Base-by-base conservation (phyloP, 1,284 basidiomycete species). In the Trichosporon inkin region DNA sequence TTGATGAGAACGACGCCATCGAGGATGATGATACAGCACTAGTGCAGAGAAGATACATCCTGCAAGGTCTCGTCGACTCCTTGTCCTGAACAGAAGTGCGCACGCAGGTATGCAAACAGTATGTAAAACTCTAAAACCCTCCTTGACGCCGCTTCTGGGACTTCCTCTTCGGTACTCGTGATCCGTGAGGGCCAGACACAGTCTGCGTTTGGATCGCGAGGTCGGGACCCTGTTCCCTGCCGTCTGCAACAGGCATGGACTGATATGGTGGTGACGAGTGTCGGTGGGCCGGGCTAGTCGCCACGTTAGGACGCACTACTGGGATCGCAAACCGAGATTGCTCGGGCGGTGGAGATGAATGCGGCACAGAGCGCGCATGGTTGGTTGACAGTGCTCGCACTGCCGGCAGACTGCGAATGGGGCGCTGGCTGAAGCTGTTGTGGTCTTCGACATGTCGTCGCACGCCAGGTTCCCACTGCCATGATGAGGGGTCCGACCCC, bases 141-240 rank as follows among this genome's bases (percentile, higher is more conserved):
- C 74, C 74, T 10, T 68, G 63, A 10, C 74, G 53, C 52, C 71
- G 71, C 53, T 71, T 73, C 5, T 38, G 60, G 16, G 58, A 62
- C 44, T 74, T 74, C 63, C 69, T 72, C 37, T 63, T 67, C 16
- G 60, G 58, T 4, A 57, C 41, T 17, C 70, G 59, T 0, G 70
- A 69, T 2, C 72, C 73, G 54, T 68, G 70, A 4, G 56, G 58
- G 0, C 73, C 73, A 10, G 67, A 47, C 47, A 75, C 74, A 2
- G 67, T 62, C 41, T 75, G 74, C 0, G 72, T 62, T 10, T 62
- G 56, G 28, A 32, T 32, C 8, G 28, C 8, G 28, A 32, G 28
- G 28, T 32, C 28, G 28, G 8, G 4, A 32, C 28, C 28, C 5
- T 32, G 28, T 5, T 4, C 8, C 28, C 28, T 32, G 4, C 28